Base-by-base conservation (phyloP, 768 basidiomycete species). In the Xerocomus brunneocitrinus region DNA sequence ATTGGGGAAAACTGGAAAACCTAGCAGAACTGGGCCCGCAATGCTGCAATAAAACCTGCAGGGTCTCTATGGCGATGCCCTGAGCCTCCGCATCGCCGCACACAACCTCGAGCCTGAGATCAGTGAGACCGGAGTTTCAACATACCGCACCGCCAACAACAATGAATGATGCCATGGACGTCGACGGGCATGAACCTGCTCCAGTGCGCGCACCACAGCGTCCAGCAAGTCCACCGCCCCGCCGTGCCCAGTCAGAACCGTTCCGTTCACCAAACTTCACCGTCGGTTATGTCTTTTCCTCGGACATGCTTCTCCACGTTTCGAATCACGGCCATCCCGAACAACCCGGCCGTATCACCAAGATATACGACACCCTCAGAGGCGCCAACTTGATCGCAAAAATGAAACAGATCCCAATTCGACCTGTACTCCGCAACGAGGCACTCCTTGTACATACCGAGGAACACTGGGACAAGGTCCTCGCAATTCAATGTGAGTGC, bases 381-480 rank as follows among this genome's bases (percentile, higher is more conserved):
- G 71, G 71, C 36, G 77, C 77, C 38, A 81, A 81, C 27, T 74
- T 89, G 60, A 76, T 84, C 43, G 62, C 74, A 16, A 80, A 81
- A 62, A 95, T 95, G 91, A 82, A 84, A 63, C 79, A 79, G 61
- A 72, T 98, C 19, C 83, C 83, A 0, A 87, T 91, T 61, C 78
- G 91, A 47, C 77, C 82, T 46, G 91, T 89, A 12, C 76, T 78
- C 40, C 82, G 80, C 55, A 79, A 86, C 30, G 95, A 98, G 71
- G 89, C 84, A 12, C 70, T 91, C 52, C 82, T 98, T 24, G 93
- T 98, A 4, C 97, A 99, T 69, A 87, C 84, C 43, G 84, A 89
- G 61, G 89, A 88, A 47, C 89, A 92, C 58, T 98, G 95, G 94
- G 82, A 93, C 58, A 91, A 90, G 71, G 87, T 98, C 22, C 75